phyloP scores from a whole-genome alignment of 345 rosid genomes.

The Bruguiera gymnorhiza region DNA sequence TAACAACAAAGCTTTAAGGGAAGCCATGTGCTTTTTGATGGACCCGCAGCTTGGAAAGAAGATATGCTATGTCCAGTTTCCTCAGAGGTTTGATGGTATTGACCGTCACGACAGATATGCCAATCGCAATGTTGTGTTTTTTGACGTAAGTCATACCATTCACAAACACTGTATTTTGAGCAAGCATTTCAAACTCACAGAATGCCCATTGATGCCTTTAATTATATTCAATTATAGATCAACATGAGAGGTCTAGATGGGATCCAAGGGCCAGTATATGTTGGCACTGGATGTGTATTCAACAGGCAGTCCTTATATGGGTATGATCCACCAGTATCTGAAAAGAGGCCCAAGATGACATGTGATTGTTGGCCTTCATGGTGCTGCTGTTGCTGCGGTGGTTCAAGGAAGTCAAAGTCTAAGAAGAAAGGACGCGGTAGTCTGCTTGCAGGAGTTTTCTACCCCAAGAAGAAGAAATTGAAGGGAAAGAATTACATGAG shows the following conservation, averaged over 20 bases:
- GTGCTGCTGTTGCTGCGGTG: slow-evolving; percentile 88
- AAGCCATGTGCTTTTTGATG: slow-evolving; percentile 98
- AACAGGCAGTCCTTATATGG: slow-evolving; percentile 91
- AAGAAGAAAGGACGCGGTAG: slow-evolving; percentile 67
- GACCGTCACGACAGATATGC: slow-evolving; percentile 95
- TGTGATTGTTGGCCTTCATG: slow-evolving; percentile 98
- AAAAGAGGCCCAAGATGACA: slow-evolving; percentile 92
- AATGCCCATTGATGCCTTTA: neutral
- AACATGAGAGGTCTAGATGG: slow-evolving; percentile 95
- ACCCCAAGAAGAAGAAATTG: slow-evolving; percentile 65
- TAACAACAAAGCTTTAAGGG: slow-evolving; percentile 85
- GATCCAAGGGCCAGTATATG: slow-evolving; percentile 93
- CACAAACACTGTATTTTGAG: neutral
- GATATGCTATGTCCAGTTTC: slow-evolving; percentile 94
- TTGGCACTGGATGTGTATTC: slow-evolving; percentile 96
- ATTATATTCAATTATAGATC: slow-evolving; percentile 40
- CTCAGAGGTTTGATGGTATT: slow-evolving; percentile 95
- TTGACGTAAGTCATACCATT: slow-evolving; percentile 53
- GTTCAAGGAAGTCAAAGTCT: slow-evolving; percentile 70
- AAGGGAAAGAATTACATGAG: slow-evolving; percentile 59
- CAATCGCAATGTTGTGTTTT: slow-evolving; percentile 86
- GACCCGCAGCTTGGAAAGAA: slow-evolving; percentile 96
- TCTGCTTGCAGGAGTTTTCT: slow-evolving; percentile 50
- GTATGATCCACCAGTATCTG: slow-evolving; percentile 84
- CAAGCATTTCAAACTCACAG: neutral